A percentile compares a stretch with the other conserved stretches of the same genome.
Evolutionary conservation across 441 rosid species (phyloP).

Genomic region (Populus hybrid): DNA sequence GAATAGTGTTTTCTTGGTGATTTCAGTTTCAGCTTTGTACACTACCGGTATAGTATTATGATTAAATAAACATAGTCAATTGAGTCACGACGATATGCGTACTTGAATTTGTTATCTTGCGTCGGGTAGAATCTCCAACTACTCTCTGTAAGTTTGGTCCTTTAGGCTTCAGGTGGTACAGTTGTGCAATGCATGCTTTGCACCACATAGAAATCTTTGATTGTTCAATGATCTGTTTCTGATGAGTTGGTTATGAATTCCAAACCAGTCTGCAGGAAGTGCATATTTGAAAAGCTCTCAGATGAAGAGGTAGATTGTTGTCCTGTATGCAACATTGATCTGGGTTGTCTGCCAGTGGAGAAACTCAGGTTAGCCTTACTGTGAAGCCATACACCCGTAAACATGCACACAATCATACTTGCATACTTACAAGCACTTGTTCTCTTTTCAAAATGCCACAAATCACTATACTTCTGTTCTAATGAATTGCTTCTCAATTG

Average conservation of each 20-base stretch:
- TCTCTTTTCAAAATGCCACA: background rate
- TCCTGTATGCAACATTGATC: conserved; percentile 67
- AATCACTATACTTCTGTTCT: background rate
- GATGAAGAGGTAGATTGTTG: conserved; percentile 66
- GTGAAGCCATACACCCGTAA: too few relatives aligned
- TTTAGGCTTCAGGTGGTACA: background rate
- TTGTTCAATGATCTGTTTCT: background rate
- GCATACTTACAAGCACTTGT: background rate
- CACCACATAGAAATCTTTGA: background rate
- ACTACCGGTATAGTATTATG: background rate
- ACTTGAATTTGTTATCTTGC: background rate
- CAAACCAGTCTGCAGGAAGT: conserved; percentile 67
- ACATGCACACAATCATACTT: background rate
- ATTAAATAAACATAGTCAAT: background rate
- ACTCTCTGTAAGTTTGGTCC: background rate
- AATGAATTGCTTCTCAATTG: background rate
- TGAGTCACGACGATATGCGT: background rate
- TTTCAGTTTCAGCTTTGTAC: background rate
- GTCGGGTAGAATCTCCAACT: background rate
- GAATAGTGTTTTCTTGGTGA: background rate
- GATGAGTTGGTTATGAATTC: conserved; percentile 22
- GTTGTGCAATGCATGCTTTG: background rate
- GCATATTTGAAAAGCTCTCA: conserved; percentile 59
- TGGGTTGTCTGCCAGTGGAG: conserved; percentile 61
- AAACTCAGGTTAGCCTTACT: conserved; percentile 49